A percentile compares a stretch with the other conserved stretches of the same genome.
Evolutionary conservation across 2,329 filamentous ascomycete species (phyloP).

Genomic region (Knufia fluminis): DNA sequence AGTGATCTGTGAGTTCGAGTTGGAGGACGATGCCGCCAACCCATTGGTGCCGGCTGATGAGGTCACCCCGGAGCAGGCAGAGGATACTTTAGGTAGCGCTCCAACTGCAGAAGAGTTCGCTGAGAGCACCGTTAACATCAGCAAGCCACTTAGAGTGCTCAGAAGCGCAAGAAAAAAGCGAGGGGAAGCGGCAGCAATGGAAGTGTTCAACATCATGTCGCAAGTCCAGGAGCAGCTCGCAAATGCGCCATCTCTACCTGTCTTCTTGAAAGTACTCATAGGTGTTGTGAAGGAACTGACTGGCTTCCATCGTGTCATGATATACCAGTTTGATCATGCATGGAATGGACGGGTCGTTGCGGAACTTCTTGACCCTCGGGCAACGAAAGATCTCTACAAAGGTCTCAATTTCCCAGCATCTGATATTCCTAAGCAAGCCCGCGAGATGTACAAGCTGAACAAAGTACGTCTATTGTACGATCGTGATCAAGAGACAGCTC

Average conservation of each 20-base stretch:
- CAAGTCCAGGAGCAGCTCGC: conserved; percentile 83
- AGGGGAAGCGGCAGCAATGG: conserved; percentile 80
- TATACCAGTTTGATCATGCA: conserved; percentile 76
- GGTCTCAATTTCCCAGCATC: conserved; percentile 82
- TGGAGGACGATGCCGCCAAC: conserved; percentile 64
- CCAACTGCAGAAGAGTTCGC: conserved; percentile 65
- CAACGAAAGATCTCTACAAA: conserved; percentile 75
- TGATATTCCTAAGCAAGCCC: conserved; percentile 74
- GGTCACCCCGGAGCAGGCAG: conserved; percentile 51
- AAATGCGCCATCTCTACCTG: conserved; percentile 59
- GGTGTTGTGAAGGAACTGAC: conserved; percentile 84
- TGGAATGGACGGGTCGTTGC: conserved; percentile 85
- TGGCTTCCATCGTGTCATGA: conserved; percentile 84
- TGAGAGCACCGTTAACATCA: conserved; percentile 66
- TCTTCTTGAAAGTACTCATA: conserved; percentile 69
- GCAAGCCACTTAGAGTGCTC: conserved; percentile 67
- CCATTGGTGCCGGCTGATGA: conserved; percentile 59
- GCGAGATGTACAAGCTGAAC: conserved; percentile 84
- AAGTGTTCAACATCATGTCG: conserved; percentile 84
- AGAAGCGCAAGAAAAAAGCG: conserved; percentile 64
- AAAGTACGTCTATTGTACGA: conserved; percentile 84
- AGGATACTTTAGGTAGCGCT: conserved; percentile 64
- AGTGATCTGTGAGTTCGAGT: conserved; percentile 79
- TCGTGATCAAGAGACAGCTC: conserved; percentile 66
- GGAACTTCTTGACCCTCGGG: conserved; percentile 70